A percentile compares a stretch with the other conserved stretches of the same genome.
Evolutionary conservation across 2,329 filamentous ascomycete species (phyloP).

Genomic region (Achaetomium macrosporum): DNA sequence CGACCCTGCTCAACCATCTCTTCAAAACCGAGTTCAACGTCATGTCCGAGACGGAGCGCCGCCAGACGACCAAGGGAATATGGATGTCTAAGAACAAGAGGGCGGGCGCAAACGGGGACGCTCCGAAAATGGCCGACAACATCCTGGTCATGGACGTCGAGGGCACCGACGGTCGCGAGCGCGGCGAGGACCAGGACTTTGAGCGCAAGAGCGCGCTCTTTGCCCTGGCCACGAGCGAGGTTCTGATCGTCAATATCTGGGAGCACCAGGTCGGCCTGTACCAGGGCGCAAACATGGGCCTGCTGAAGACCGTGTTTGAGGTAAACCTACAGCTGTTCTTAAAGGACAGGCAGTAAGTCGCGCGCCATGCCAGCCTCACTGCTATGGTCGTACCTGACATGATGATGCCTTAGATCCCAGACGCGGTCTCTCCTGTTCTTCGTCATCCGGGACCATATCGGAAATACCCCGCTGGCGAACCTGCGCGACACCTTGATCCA

Average conservation of each 20-base stretch:
- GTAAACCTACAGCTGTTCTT: slow-evolving; percentile 96
- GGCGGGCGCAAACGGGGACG: slow-evolving; percentile 37
- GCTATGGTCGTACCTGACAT: not conserved
- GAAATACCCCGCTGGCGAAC: slow-evolving; percentile 83
- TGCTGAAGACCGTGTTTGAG: slow-evolving; percentile 98
- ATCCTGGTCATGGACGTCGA: slow-evolving; percentile 99
- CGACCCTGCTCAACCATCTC: slow-evolving; percentile 89
- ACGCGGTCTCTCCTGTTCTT: slow-evolving; percentile 94
- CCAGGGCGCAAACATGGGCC: slow-evolving; percentile 96
- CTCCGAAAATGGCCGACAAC: slow-evolving; percentile 80
- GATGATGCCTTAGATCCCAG: slow-evolving; percentile 54
- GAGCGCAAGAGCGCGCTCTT: slow-evolving; percentile 97
- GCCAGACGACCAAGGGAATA: slow-evolving; percentile 98
- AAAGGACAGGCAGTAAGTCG: slow-evolving; percentile 78
- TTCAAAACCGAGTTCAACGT: slow-evolving; percentile 96
- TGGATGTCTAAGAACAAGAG: slow-evolving; percentile 98
- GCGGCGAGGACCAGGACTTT: slow-evolving; percentile 97
- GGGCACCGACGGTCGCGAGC: slow-evolving; percentile 90
- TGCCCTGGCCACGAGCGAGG: slow-evolving; percentile 93
- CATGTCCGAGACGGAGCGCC: slow-evolving; percentile 90
- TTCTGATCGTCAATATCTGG: slow-evolving; percentile 98
- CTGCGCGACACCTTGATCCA: slow-evolving; percentile 85
- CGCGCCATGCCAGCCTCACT: slow-evolving; percentile 1
- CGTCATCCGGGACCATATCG: slow-evolving; percentile 95
- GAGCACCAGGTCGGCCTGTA: slow-evolving; percentile 98